Conservation (phyloP, 495 filamentous ascomycete species). For the Filosporella fistucella region DNA sequence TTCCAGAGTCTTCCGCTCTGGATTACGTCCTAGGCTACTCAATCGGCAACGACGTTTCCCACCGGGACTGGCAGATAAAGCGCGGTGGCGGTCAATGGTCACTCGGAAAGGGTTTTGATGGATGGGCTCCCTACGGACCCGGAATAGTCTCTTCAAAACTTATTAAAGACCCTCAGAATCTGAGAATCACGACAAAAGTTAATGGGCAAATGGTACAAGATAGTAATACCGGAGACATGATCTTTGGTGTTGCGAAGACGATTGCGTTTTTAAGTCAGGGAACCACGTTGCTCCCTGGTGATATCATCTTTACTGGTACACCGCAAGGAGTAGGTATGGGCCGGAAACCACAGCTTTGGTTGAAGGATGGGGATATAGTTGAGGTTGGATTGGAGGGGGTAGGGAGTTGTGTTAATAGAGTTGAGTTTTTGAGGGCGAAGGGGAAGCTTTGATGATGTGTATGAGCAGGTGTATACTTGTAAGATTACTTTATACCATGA, state of each 20-base stretch:
- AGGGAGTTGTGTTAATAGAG: conserved; percentile 65
- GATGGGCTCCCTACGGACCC: conserved; percentile 84
- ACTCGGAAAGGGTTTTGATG: conserved; percentile 81
- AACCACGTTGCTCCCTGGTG: conserved; percentile 72
- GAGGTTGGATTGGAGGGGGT: conserved; percentile 70
- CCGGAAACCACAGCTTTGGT: conserved; percentile 65
- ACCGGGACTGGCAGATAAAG: conserved; percentile 80
- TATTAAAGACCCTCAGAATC: conserved; percentile 64
- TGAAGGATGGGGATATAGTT: conserved; percentile 76
- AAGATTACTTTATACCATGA: too few relatives aligned
- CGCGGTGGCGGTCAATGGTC: conserved; percentile 78
- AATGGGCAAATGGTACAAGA: conserved; percentile 73
- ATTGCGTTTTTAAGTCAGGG: conserved; percentile 73
- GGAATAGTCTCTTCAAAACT: conserved; percentile 66
- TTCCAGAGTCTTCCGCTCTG: conserved; percentile 62
- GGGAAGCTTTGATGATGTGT: too few relatives aligned
- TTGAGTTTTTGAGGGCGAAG: conserved; percentile 58
- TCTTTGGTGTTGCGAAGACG: conserved; percentile 71
- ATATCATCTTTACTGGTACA: conserved; percentile 85
- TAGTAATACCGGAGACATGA: conserved; percentile 73
- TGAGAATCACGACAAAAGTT: conserved; percentile 62
- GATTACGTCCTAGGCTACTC: conserved; percentile 77
- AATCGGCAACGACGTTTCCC: conserved; percentile 79
- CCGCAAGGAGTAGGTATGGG: conserved; percentile 80
- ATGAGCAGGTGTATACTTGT: too few relatives aligned